Evolutionary conservation across 2,329 filamentous ascomycete species (phyloP), one percentile per base, ranked within the genome.

Genomic region (Aspergillus felis): DNA sequence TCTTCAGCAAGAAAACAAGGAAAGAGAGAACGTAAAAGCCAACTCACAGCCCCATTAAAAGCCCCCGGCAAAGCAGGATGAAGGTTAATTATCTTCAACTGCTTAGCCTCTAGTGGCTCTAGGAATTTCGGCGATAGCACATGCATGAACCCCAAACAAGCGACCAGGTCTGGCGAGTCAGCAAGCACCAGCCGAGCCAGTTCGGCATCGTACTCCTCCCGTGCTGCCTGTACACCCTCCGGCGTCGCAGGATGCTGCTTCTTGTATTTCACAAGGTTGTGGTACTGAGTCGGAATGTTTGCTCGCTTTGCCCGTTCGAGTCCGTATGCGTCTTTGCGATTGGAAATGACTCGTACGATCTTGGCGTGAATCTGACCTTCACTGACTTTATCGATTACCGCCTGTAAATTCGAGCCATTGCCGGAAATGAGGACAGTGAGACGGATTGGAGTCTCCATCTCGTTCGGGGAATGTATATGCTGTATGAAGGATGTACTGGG

Each of bases 61-160:
- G 86, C 82, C 1, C 89, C 89, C 68, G 82, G 88, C 44, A 90
- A 74, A 3, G 88, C 86, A 10, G 91, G 91, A 69, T 96, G 91
- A 44, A 96, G 75, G 70, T 96, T 96, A 67, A 96, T 92, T 48
- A 93, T 86, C 25, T 81, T 82, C 38, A 93, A 79, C 0, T 82
- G 82, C 0, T 80, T 84, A 12, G 73, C 76, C 35, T 84, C 81
- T 7, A 96, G 70, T 1, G 90, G 89, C 8, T 82, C 80, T 50
- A 96, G 78, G 71, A 95, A 94, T 1, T 80, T 77, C 2, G 80
- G 78, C 0, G 86, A 87, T 51, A 95, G 83, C 57, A 95, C 87
- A 71, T 94, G 87, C 91, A 95, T 95, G 83, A 90, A 95, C 2
- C 92, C 91, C 3, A 90, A 87, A 64, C 92, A 89, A 8, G 94